These are phyloP conservation scores for Trametes cubensis DNA, from an alignment of 768 basidiomycete species.

Conservation along the genomic window DNA sequence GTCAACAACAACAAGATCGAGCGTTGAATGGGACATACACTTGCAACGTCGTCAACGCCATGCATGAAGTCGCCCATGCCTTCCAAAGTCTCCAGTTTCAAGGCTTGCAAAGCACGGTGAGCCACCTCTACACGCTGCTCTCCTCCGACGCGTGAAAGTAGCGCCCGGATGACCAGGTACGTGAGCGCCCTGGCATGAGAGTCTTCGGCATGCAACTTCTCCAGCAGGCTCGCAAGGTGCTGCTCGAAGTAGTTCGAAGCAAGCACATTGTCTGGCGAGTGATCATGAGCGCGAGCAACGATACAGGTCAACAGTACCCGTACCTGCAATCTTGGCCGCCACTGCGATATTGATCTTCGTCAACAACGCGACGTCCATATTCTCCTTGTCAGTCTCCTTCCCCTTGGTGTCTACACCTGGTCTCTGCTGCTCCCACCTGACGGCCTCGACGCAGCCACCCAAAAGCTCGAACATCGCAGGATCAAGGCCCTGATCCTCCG, in stretches of 20 bases:
- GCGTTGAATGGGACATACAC: conserved; percentile 27
- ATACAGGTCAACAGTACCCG: conserved; percentile 17
- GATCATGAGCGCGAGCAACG: neutral
- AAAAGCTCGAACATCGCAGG: conserved; percentile 47
- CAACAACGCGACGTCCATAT: conserved; percentile 44
- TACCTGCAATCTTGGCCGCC: conserved; percentile 69
- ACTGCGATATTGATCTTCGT: conserved; percentile 55
- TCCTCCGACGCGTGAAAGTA: conserved; percentile 59
- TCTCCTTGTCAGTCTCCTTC: conserved; percentile 31
- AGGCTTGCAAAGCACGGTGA: conserved; percentile 46
- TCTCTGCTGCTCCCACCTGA: conserved; percentile 39
- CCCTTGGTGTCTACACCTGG: conserved; percentile 36
- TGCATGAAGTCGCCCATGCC: conserved; percentile 44
- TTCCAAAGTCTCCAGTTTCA: conserved; percentile 50
- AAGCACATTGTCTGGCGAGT: conserved; percentile 57
- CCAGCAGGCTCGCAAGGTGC: conserved; percentile 53
- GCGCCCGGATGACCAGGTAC: conserved; percentile 61
- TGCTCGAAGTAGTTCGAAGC: conserved; percentile 46
- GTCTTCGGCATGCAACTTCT: conserved; percentile 51
- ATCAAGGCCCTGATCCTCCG: conserved; percentile 25
- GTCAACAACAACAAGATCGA: conserved; percentile 1
- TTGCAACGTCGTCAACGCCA: conserved; percentile 33
- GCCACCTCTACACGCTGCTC: conserved; percentile 62
- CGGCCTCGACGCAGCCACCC: conserved; percentile 53
- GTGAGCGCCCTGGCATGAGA: conserved; percentile 59